Percentiles rank a stretch among this genome's conserved stretches.
Evolutionary conservation across 441 rosid genomes (phyloP).

Genomic region (Populus hybrid): DNA sequence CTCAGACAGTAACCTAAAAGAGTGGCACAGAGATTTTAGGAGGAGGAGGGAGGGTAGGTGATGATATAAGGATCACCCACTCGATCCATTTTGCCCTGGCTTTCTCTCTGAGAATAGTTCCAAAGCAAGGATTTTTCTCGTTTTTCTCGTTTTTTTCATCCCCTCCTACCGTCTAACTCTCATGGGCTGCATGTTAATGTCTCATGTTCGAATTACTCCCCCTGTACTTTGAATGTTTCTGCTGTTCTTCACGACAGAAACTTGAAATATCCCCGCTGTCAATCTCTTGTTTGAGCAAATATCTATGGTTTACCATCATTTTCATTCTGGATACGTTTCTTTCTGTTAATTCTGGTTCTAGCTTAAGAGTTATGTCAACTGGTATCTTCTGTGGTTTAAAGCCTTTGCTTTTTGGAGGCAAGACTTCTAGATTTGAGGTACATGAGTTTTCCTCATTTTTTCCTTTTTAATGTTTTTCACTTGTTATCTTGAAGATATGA

Average conservation of each 20-base stretch:
- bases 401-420: constrained; percentile 52
- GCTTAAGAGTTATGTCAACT: constrained; percentile 32
- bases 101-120: constrained; percentile 55
- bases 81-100: constrained; percentile 30
- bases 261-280: neutral
- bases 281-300: neutral
- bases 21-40: constrained; percentile 3
- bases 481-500: too few species aligned
- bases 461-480: neutral
- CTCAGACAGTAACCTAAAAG: constrained; percentile 1
- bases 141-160: constrained; percentile 6
- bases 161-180: neutral
- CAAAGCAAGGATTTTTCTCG: constrained; percentile 4
- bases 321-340: constrained; percentile 11
- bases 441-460: neutral
- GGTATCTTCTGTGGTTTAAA: constrained; percentile 43
- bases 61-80: constrained; percentile 28
- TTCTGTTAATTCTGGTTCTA: constrained; percentile 17
- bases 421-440: constrained; percentile 39
- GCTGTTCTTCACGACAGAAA: constrained; percentile 10
- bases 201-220: neutral
- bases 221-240: constrained; percentile 21
- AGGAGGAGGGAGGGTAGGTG: neutral
- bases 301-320: neutral
- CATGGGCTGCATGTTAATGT: constrained; percentile 17